Evolutionary conservation across 441 rosid genomes (phyloP).

Genomic region (Gossypium laxum): DNA sequence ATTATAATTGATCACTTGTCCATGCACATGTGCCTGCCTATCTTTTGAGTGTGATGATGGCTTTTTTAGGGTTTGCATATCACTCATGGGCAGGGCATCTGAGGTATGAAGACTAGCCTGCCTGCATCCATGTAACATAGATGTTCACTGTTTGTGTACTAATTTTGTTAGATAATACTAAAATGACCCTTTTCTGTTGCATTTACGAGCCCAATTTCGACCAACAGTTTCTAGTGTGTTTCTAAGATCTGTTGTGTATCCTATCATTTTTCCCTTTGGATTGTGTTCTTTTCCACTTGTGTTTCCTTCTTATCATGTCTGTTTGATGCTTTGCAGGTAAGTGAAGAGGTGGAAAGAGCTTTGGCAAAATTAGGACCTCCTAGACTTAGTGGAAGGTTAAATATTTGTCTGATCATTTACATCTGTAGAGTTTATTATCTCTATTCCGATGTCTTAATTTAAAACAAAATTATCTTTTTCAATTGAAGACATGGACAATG

Average conservation of each 20-base stretch:
- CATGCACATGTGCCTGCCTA: background rate
- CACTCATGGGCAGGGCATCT: background rate
- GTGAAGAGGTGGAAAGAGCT: slow-evolving; percentile 61
- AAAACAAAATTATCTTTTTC: background rate
- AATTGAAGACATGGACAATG: background rate
- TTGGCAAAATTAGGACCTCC: slow-evolving; percentile 65
- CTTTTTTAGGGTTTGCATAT: background rate
- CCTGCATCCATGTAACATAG: background rate
- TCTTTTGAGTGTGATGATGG: background rate
- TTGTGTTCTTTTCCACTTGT: background rate
- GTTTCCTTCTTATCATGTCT: background rate
- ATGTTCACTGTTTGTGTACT: background rate
- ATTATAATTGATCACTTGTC: background rate
- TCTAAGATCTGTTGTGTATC: background rate
- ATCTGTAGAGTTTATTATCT: background rate
- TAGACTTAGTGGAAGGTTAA: slow-evolving; percentile 69
- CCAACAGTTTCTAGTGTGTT: background rate
- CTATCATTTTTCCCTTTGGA: background rate
- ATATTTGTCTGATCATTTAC: slow-evolving; percentile 7
- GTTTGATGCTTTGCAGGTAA: slow-evolving; percentile 52
- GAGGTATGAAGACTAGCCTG: background rate
- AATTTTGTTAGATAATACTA: background rate
- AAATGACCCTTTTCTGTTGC: background rate
- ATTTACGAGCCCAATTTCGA: background rate
- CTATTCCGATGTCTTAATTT: background rate